A percentile compares a stretch with the other conserved stretches of the same genome.
These are phyloP conservation scores for Phialocephala subalpina DNA, from an alignment of 2,329 filamentous ascomycete genomes.

Conservation along the genomic window DNA sequence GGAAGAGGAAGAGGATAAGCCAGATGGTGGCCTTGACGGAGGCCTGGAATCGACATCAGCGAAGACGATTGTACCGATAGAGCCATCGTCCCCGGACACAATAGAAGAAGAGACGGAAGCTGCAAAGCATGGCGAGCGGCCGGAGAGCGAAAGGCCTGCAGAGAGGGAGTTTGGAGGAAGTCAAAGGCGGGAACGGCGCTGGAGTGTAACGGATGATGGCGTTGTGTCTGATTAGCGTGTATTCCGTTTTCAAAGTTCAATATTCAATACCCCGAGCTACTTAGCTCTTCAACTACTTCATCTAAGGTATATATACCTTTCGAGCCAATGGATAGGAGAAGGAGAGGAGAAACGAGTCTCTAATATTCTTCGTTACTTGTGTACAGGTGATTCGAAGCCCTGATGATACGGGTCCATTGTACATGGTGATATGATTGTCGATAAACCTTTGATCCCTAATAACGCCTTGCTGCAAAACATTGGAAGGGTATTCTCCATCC, in stretches of 20 bases:
- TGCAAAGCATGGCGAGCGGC: slow-evolving; percentile 32
- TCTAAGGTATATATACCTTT: background rate
- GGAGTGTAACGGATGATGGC: slow-evolving; percentile 43
- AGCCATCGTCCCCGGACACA: slow-evolving; percentile 6
- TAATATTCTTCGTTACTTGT: slow-evolving; percentile 3
- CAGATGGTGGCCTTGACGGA: slow-evolving; percentile 14
- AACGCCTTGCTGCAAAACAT: slow-evolving; percentile 28
- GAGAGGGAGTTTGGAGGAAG: slow-evolving; percentile 16
- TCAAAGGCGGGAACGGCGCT: slow-evolving; percentile 36
- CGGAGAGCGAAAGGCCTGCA: background rate
- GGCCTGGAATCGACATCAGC: slow-evolving; percentile 26
- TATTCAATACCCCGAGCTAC: slow-evolving; percentile 12
- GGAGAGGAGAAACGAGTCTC: background rate
- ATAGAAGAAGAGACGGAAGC: slow-evolving; percentile 20
- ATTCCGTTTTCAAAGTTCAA: slow-evolving; percentile 7
- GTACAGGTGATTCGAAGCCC: slow-evolving; percentile 6
- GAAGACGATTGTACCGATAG: slow-evolving; percentile 22
- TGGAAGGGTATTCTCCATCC: slow-evolving; percentile 24
- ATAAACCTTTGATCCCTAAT: slow-evolving; percentile 6
- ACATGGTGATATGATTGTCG: background rate
- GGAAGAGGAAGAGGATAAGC: slow-evolving; percentile 11
- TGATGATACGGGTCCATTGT: background rate
- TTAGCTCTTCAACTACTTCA: background rate
- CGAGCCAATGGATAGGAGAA: background rate
- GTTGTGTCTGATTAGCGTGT: slow-evolving; percentile 33